These are phyloP conservation scores for Eremothecium sinecaudum DNA, from an alignment of 1,139 yeast species.

Conservation along the genomic window DNA sequence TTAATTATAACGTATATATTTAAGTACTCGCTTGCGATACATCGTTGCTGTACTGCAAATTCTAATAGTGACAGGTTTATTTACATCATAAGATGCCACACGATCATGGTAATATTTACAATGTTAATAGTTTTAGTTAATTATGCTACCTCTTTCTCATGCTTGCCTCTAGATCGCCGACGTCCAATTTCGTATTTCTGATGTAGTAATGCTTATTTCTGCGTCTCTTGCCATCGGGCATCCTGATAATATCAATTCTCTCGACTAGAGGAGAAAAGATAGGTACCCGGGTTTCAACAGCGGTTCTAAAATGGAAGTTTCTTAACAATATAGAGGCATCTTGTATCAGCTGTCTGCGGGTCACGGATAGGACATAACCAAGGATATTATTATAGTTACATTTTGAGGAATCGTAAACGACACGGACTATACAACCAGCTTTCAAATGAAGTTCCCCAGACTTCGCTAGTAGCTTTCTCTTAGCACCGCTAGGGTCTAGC, in stretches of 20 bases:
- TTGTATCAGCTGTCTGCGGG: conserved; percentile 41
- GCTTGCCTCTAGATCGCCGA: conserved; percentile 56
- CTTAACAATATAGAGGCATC: conserved; percentile 69
- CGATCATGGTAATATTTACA: too few species aligned
- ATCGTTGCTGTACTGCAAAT: too few species aligned
- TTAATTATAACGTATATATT: too few species aligned
- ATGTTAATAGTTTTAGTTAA: too few species aligned
- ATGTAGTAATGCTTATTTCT: conserved; percentile 82
- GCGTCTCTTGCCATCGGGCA: conserved; percentile 56
- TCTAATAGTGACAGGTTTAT: too few species aligned
- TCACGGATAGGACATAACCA: conserved; percentile 71
- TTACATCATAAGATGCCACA: too few species aligned
- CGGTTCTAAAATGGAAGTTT: conserved; percentile 67
- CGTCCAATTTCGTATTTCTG: conserved; percentile 76
- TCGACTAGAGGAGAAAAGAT: conserved; percentile 68
- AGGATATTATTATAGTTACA: conserved; percentile 47
- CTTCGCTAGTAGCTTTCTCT: conserved; percentile 51
- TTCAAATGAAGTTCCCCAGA: conserved; percentile 45
- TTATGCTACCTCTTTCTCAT: conserved; percentile 16
- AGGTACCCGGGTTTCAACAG: conserved; percentile 74
- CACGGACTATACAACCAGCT: conserved; percentile 76
- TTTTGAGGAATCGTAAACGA: conserved; percentile 57
- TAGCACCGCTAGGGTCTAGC: conserved; percentile 67
- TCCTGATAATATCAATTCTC: conserved; percentile 64
- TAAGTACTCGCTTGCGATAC: too few species aligned